Conservation (phyloP, 495 filamentous ascomycete species). For the Geopyxis carbonaria region DNA sequence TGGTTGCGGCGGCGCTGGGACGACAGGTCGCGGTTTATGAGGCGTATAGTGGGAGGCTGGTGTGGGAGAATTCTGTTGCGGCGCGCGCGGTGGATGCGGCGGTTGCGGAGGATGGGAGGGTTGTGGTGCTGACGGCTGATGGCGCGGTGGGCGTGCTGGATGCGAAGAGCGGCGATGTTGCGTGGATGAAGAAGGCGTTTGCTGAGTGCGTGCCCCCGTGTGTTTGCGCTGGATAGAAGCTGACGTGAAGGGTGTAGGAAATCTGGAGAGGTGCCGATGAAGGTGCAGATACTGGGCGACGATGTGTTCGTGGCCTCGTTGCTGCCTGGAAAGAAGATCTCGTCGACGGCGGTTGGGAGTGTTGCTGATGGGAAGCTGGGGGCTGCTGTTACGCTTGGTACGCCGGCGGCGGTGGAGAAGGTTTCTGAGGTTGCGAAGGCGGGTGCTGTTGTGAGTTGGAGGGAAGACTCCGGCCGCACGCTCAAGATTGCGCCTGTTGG, state of each 20-base stretch:
- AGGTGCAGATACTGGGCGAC: conserved; percentile 9
- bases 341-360: too few relatives aligned
- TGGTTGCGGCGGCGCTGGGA: conserved; percentile 53
- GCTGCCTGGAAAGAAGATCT: conserved; percentile 13
- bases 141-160: conserved; percentile 51
- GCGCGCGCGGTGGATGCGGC: conserved; percentile 60
- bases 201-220: conserved; percentile 8
- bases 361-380: too few relatives aligned
- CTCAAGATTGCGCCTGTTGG: conserved; percentile 16
- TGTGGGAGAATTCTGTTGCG: conserved; percentile 47
- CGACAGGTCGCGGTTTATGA: conserved; percentile 62
- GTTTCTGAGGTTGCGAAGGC: too few relatives aligned
- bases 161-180: conserved; percentile 51
- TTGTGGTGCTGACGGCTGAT: conserved; percentile 50
- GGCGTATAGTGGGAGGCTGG: conserved; percentile 58
- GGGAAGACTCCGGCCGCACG: conserved; percentile 11
- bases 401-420: too few relatives aligned
- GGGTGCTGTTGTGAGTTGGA: conserved; percentile 12
- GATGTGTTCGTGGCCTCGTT: conserved; percentile 7
- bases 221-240: neutral
- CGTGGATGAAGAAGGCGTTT: conserved; percentile 46
- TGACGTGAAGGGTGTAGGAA: neutral
- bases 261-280: conserved; percentile 14
- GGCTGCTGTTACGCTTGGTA: too few relatives aligned
- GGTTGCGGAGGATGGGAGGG: conserved; percentile 61